Conservation (phyloP, 495 filamentous ascomycete genomes). For the Entonaema liquescens region DNA sequence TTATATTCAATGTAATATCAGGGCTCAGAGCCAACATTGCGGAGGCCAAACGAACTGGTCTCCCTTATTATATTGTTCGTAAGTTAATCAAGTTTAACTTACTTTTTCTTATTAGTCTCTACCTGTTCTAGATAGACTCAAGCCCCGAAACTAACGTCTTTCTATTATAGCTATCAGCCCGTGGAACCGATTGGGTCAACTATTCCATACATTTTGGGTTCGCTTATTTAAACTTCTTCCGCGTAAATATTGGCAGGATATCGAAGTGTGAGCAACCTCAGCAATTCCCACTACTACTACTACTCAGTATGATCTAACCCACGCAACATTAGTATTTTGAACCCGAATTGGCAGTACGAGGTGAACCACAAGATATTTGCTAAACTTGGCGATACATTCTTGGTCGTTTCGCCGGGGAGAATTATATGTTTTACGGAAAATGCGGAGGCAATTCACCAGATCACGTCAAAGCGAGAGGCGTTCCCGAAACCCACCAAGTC, state of each 20-base stretch:
- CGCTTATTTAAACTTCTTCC: constrained; percentile 60
- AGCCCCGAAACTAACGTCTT: background rate
- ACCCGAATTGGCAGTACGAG: constrained; percentile 49
- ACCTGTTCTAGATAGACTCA: background rate
- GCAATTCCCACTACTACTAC: background rate
- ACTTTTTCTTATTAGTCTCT: background rate
- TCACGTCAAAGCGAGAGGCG: constrained; percentile 67
- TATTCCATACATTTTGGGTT: constrained; percentile 57
- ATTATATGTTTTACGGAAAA: constrained; percentile 61
- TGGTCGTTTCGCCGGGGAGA: constrained; percentile 60
- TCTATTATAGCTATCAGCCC: constrained; percentile 49
- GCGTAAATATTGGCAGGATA: constrained; percentile 51
- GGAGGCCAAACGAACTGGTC: constrained; percentile 54
- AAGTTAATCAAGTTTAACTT: constrained; percentile 40
- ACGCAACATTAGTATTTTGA: constrained; percentile 42
- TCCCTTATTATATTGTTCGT: constrained; percentile 59
- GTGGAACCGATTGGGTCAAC: constrained; percentile 59
- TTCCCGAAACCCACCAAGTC: constrained; percentile 71
- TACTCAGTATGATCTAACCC: constrained; percentile 16
- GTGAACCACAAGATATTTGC: constrained; percentile 50
- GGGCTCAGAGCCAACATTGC: constrained; percentile 52
- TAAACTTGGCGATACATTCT: constrained; percentile 56
- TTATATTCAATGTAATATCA: constrained; percentile 36
- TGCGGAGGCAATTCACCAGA: constrained; percentile 66
- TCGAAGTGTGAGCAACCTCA: constrained; percentile 56